Evolutionary conservation across 148 eudicot genomes (phyloP), one percentile per base, ranked within the genome.

Genomic region (Fagopyrum esculentum): DNA sequence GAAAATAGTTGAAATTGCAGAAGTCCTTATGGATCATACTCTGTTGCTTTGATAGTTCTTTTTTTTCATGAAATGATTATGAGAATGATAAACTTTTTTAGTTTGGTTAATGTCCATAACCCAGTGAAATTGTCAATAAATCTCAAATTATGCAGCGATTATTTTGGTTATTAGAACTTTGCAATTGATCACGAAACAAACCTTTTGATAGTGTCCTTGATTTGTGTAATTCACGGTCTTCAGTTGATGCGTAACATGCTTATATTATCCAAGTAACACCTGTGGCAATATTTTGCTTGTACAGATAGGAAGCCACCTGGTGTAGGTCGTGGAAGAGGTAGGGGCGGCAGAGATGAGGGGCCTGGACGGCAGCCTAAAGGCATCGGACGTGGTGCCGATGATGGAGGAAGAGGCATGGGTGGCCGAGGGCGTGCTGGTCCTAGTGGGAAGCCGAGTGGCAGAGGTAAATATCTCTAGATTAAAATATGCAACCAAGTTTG

Each of bases 241-340:
- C 26, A 22, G 26, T 22, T 22, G 16, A 11, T 0, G 4, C 15
- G 11, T 7, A 6, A 48, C 51, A 48, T 48, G 51, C 51, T 48
- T 48, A 48, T 48, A 7, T 48, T 48, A 48, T 48, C 0, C 51
- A 48, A 48, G 9, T 12, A 48, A 12, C 6, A 2, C 55, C 16
- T 54, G 4, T 55, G 7, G 4, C 6, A 55, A 12, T 59, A 59
- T 19, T 59, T 13, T 13, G 3, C 6, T 40, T 22, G 7, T 9
- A 26, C 91, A 91, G 97, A 91, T 82, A 89, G 93, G 83, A 91
- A 72, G 84, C 97, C 97, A 76, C 93, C 97, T 29, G 97, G 97
- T 3, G 91, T 87, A 76, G 93, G 97, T 30, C 91, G 97, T 83
- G 93, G 97, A 81, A 85, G 97, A 83, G 93, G 97, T 83, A 83